Percentiles rank a stretch among this genome's conserved stretches.
These are phyloP conservation scores for Vigna trinervia DNA, from an alignment of 306 rosid genomes.

Conservation along the genomic window DNA sequence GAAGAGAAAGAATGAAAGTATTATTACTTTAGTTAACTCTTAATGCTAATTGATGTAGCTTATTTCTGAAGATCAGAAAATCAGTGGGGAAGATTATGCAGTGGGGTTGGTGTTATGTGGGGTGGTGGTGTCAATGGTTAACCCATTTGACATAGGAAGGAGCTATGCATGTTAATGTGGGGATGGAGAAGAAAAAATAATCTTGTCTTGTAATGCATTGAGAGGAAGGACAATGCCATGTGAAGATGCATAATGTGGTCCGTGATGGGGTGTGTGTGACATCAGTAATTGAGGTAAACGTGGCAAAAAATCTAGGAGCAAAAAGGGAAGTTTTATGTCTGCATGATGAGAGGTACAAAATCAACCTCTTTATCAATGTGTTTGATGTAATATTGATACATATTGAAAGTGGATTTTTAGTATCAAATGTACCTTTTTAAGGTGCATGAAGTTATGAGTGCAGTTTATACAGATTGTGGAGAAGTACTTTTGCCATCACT, in stretches of 20 bases:
- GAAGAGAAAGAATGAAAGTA: not conserved
- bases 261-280: not conserved
- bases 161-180: not conserved
- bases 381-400: not conserved
- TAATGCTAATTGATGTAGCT: not conserved
- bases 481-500: constrained; percentile 1
- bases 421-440: not conserved
- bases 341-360: not conserved
- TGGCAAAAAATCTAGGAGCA: not conserved
- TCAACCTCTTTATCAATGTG: not conserved
- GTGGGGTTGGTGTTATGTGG: not conserved
- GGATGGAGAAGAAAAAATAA: constrained; percentile 27
- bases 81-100: not conserved
- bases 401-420: too few relatives aligned
- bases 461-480: not conserved
- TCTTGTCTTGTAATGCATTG: constrained; percentile 19
- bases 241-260: constrained; percentile 35
- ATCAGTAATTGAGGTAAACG: not conserved
- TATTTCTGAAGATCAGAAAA: constrained; percentile 9
- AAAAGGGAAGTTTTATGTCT: not conserved
- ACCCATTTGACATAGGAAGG: not conserved
- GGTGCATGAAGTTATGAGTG: not conserved
- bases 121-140: not conserved
- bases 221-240: not conserved
- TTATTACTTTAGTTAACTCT: constrained; percentile 1